Conservation (phyloP, 176 grass and related monocot genomes). For the Saccharum spontaneum region DNA sequence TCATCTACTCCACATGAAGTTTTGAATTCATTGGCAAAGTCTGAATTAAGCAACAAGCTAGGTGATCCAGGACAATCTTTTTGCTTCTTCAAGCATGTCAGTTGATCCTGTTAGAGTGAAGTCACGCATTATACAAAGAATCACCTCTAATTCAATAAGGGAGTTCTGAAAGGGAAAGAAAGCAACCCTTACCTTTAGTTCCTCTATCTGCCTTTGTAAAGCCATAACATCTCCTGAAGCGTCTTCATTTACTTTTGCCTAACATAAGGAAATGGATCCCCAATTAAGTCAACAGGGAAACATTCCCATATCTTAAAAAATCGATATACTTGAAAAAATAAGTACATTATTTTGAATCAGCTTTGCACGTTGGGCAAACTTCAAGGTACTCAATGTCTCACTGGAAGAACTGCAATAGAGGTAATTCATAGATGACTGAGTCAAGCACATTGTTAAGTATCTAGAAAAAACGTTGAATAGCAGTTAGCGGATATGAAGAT, state of each 20-base stretch:
- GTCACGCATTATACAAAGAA: slow-evolving; percentile 16
- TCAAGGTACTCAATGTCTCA: slow-evolving; percentile 95
- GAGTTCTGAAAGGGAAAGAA: not conserved
- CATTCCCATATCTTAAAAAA: slow-evolving; percentile 22
- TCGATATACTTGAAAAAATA: not conserved
- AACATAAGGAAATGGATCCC: slow-evolving; percentile 27
- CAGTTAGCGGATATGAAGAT: slow-evolving; percentile 24
- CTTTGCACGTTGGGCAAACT: slow-evolving; percentile 94
- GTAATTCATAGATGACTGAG: slow-evolving; percentile 32
- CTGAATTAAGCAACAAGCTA: slow-evolving; percentile 51
- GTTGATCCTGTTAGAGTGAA: slow-evolving; percentile 52
- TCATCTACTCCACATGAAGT: slow-evolving; percentile 36
- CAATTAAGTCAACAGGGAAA: slow-evolving; percentile 17
- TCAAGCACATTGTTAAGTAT: slow-evolving; percentile 26
- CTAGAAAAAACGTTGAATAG: not conserved
- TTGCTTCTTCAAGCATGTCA: slow-evolving; percentile 66
- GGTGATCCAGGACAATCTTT: slow-evolving; percentile 43
- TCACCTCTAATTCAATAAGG: slow-evolving; percentile 2
- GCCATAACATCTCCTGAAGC: slow-evolving; percentile 83
- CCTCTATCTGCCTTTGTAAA: slow-evolving; percentile 84
- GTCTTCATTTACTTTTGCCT: slow-evolving; percentile 98
- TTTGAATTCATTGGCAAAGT: slow-evolving; percentile 44
- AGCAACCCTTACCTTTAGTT: slow-evolving; percentile 59
- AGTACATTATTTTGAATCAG: slow-evolving; percentile 97
- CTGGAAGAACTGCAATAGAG: slow-evolving; percentile 67